Conservation (phyloP, 192 early-diverging fungal genomes). For the Podila epicladia region DNA sequence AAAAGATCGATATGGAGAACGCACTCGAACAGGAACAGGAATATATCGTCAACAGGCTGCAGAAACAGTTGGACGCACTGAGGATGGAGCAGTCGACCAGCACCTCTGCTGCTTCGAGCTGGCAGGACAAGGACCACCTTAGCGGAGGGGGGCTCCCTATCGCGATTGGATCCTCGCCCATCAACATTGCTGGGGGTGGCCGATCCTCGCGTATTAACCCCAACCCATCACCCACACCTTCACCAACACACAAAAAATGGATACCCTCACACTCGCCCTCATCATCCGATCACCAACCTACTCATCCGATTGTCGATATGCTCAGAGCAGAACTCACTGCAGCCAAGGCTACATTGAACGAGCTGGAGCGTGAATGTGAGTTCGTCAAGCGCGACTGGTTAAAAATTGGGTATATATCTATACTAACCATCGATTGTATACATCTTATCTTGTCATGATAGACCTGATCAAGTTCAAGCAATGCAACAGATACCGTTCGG, state of each 20-base stretch:
- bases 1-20: conserved; percentile 91
- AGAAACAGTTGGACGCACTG: conserved; percentile 79
- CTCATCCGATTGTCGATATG: conserved; percentile 51
- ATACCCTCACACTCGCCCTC: conserved; percentile 47
- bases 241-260: conserved; percentile 50
- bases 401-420: background rate
- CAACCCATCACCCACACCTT: conserved; percentile 44
- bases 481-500: conserved; percentile 40
- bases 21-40: conserved; percentile 94
- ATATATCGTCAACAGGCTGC: conserved; percentile 89
- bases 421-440: background rate
- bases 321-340: conserved; percentile 49
- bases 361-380: conserved; percentile 54
- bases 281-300: conserved; percentile 38
- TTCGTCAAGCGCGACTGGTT: too few species aligned
- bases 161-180: conserved; percentile 40
- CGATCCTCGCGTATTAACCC: conserved; percentile 36
- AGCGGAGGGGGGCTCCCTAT: conserved; percentile 25
- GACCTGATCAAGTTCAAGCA: conserved; percentile 46
- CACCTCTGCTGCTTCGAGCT: conserved; percentile 45
- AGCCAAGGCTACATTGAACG: conserved; percentile 43
- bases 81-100: conserved; percentile 46
- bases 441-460: background rate
- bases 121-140: conserved; percentile 48
- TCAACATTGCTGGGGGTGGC: conserved; percentile 46